These are phyloP conservation scores for Ustilago curta DNA, from an alignment of 1,284 basidiomycete genomes.

Conservation along the genomic window DNA sequence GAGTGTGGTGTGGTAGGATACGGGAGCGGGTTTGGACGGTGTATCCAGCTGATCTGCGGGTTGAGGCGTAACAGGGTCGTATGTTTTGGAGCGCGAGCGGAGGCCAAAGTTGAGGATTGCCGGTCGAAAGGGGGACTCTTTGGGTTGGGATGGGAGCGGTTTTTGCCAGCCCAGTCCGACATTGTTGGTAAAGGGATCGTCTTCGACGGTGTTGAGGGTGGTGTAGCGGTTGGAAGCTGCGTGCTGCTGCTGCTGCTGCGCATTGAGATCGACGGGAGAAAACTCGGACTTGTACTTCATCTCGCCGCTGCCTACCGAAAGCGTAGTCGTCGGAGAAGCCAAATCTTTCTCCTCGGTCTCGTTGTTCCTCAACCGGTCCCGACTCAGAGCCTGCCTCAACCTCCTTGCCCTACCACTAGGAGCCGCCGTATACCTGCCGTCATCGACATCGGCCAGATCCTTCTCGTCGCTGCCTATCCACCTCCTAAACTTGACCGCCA, in stretches of 20 bases:
- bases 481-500: conserved; percentile 30
- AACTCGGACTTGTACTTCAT: conserved; percentile 33
- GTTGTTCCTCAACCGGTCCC: conserved; percentile 8
- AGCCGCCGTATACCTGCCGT: conserved; percentile 10
- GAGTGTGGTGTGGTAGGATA: conserved; percentile 1
- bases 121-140: conserved; percentile 38
- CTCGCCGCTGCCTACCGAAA: conserved; percentile 32
- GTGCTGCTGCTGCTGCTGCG: background rate
- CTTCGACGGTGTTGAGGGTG: background rate
- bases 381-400: conserved; percentile 16
- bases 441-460: background rate
- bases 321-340: conserved; percentile 27
- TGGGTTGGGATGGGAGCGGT: conserved; percentile 33
- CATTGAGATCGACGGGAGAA: conserved; percentile 14
- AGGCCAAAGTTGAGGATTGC: conserved; percentile 34
- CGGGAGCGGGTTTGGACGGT: conserved; percentile 14
- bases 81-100: conserved; percentile 33
- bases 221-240: background rate
- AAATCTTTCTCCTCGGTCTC: background rate
- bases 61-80: conserved; percentile 15
- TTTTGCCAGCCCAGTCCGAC: conserved; percentile 14
- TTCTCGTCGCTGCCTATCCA: conserved; percentile 30
- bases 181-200: conserved; percentile 15
- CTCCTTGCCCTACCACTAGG: conserved; percentile 6
- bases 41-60: conserved; percentile 13